These are phyloP conservation scores for Tricholoma sp. DNA, from an alignment of 768 basidiomycete species.

Conservation along the genomic window DNA sequence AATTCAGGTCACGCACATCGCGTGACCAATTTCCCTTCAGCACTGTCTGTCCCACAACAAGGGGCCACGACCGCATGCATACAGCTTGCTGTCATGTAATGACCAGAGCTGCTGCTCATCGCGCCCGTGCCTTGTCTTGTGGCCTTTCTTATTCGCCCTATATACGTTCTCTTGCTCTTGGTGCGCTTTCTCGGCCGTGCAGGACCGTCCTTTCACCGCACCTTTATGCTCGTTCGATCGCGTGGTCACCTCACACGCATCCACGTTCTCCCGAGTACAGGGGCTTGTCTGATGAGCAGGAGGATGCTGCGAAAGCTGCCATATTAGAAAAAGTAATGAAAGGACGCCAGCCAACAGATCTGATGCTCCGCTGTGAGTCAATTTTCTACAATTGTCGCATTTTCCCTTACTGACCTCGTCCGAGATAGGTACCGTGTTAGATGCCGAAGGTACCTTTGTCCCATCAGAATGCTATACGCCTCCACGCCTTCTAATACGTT, in stretches of 20 bases:
- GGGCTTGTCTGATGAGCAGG: slow-evolving; percentile 40
- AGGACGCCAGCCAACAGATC: slow-evolving; percentile 81
- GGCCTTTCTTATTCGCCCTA: background rate
- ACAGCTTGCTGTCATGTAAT: slow-evolving; percentile 37
- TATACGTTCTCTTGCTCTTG: background rate
- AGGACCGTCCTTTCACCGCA: background rate
- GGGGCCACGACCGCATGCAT: slow-evolving; percentile 37
- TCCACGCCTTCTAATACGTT: slow-evolving; percentile 4
- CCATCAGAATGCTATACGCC: background rate
- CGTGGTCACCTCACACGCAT: slow-evolving; percentile 29
- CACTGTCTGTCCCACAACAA: slow-evolving; percentile 11
- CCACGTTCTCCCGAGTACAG: slow-evolving; percentile 24
- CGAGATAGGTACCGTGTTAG: slow-evolving; percentile 74
- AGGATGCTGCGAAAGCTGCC: slow-evolving; percentile 66
- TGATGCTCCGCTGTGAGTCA: slow-evolving; percentile 84
- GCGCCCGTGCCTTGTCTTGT: background rate
- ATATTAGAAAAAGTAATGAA: slow-evolving; percentile 85
- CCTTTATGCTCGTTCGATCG: slow-evolving; percentile 17
- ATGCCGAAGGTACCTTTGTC: slow-evolving; percentile 60
- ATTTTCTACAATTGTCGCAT: slow-evolving; percentile 6
- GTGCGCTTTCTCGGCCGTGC: background rate
- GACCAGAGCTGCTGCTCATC: slow-evolving; percentile 9
- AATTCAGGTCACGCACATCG: slow-evolving; percentile 12
- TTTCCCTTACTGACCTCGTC: slow-evolving; percentile 9
- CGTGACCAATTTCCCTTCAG: slow-evolving; percentile 6